These are phyloP conservation scores for Mycena amicta DNA, from an alignment of 768 basidiomycete species.

Conservation along the genomic window DNA sequence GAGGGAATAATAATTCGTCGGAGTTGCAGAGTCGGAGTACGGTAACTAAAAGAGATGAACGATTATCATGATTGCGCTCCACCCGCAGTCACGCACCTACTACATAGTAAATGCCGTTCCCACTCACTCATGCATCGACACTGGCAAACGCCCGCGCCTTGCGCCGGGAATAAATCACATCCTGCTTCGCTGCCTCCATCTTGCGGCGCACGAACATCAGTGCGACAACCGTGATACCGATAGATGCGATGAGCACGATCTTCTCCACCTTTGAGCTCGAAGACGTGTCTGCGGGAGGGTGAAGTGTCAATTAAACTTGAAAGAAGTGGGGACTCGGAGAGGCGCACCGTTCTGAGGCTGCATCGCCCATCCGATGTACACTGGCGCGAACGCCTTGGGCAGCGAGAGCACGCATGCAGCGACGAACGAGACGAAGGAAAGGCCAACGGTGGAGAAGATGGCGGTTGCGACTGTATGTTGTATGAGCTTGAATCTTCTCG, in stretches of 20 bases:
- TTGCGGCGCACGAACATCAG: constrained; percentile 24
- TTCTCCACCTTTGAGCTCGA: constrained; percentile 51
- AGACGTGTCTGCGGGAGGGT: not conserved
- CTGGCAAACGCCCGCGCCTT: no score
- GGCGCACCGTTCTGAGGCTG: no score
- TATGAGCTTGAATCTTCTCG: not conserved
- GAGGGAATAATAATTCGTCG: no score
- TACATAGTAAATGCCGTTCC: no score
- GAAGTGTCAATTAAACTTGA: not conserved
- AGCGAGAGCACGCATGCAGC: constrained; percentile 79
- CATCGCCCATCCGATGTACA: constrained; percentile 86
- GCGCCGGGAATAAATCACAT: constrained; percentile 63
- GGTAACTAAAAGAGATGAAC: no score
- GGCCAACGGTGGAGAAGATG: constrained; percentile 86
- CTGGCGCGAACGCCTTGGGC: constrained; percentile 89
- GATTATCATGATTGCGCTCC: no score
- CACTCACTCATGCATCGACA: no score
- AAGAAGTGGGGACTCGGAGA: not conserved
- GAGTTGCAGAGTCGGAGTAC: no score
- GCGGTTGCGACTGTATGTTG: constrained; percentile 76
- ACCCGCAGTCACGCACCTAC: no score
- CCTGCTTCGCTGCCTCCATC: constrained; percentile 64
- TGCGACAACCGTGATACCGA: constrained; percentile 70
- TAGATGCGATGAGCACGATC: constrained; percentile 63
- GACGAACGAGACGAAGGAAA: constrained; percentile 74